Conservation (phyloP, 2,329 filamentous ascomycete species). For the Hypoxylon sp. region DNA sequence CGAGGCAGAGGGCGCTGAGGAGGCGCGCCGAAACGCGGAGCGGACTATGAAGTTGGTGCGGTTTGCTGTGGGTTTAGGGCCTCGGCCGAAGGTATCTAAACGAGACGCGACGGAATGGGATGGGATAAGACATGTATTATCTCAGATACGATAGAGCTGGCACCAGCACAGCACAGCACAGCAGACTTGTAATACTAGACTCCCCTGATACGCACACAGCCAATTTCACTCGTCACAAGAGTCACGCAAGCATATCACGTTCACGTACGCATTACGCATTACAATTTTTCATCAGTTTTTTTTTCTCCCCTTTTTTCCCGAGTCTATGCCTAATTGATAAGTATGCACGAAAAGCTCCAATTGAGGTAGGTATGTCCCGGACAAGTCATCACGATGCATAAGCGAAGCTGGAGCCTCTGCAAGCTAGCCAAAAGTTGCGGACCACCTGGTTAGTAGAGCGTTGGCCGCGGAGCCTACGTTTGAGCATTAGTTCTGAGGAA, state of each 20-base stretch:
- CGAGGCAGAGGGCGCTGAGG: constrained; percentile 70
- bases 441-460: constrained; percentile 76
- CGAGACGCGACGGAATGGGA: neutral
- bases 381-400: constrained; percentile 66
- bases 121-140: constrained; percentile 3
- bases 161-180: neutral
- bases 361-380: neutral
- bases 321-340: neutral
- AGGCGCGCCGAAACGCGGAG: constrained; percentile 73
- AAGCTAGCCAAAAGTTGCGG: constrained; percentile 80
- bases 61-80: constrained; percentile 65
- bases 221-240: neutral
- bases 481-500: constrained; percentile 8
- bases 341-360: neutral
- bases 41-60: constrained; percentile 70
- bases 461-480: constrained; percentile 71
- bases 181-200: neutral
- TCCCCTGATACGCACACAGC: neutral
- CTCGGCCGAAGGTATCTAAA: neutral
- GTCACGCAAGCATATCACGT: neutral
- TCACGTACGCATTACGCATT: neutral
- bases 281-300: neutral
- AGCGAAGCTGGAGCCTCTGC: constrained; percentile 72
- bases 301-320: neutral
- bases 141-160: neutral